Evolutionary conservation across 805 yeast genomes (phyloP).

Genomic region (Kodamaea nitidulidarum): DNA sequence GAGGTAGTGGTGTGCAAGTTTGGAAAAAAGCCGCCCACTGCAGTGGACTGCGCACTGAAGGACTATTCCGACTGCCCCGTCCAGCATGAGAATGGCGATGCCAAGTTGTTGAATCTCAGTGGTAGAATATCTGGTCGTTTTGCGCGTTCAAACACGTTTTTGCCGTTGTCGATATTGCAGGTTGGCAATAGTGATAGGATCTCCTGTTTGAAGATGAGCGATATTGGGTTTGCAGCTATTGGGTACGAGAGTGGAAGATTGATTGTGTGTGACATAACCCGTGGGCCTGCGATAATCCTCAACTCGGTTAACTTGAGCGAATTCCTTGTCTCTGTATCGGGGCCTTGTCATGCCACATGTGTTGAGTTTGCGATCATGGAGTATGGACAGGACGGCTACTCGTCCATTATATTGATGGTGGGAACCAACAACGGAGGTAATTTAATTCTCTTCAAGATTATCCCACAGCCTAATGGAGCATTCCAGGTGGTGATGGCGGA

Average conservation of each 20-base stretch:
- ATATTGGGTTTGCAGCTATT: constrained; percentile 79
- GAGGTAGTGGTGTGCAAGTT: constrained; percentile 73
- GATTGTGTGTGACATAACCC: constrained; percentile 63
- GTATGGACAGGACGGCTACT: constrained; percentile 60
- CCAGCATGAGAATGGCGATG: constrained; percentile 32
- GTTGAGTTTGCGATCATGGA: constrained; percentile 74
- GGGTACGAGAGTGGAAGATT: constrained; percentile 76
- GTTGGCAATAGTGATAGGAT: constrained; percentile 37
- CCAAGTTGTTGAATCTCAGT: constrained; percentile 45
- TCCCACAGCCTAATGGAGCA: constrained; percentile 59
- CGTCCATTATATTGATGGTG: constrained; percentile 66
- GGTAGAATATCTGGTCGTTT: constrained; percentile 48
- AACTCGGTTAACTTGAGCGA: constrained; percentile 30
- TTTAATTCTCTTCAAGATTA: constrained; percentile 55
- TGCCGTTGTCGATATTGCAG: constrained; percentile 30
- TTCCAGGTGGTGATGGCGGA: constrained; percentile 54
- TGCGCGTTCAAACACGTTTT: constrained; percentile 27
- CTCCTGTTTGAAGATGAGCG: constrained; percentile 61
- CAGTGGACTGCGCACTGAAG: constrained; percentile 9
- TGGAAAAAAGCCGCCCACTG: constrained; percentile 41
- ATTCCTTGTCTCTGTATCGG: constrained; percentile 29
- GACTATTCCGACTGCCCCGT: constrained; percentile 28
- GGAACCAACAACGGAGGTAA: constrained; percentile 78
- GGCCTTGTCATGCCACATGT: constrained; percentile 45
- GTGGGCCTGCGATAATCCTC: constrained; percentile 69